phyloP scores from a whole-genome alignment of 306 rosid genomes.

The Styphnolobium japonicum region DNA sequence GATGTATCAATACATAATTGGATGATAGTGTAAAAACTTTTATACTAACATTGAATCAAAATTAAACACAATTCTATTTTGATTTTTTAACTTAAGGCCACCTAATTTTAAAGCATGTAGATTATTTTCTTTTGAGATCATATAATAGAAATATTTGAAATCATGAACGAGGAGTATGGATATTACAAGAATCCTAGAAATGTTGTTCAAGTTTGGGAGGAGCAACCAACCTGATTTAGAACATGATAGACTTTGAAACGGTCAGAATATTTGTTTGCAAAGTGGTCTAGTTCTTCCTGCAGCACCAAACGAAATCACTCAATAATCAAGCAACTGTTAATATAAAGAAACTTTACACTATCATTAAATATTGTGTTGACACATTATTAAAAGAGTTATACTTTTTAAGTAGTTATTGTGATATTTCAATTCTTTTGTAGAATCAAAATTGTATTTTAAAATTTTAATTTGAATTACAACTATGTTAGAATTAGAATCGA shows the following conservation, averaged over 20 bases:
- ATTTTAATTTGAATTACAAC: no score
- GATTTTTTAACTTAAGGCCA: background rate
- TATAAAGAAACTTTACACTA: no score
- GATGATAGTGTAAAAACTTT: no score
- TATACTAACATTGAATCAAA: no score
- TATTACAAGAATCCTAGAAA: background rate
- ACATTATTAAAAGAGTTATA: no score
- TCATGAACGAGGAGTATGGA: background rate
- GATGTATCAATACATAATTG: no score
- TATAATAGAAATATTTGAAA: background rate
- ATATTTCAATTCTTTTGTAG: no score
- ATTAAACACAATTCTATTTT: no score
- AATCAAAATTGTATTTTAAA: no score
- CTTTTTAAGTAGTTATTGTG: no score
- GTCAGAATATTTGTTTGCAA: slow-evolving; percentile 24
- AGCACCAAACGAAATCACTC: background rate
- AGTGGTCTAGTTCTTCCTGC: slow-evolving; percentile 49
- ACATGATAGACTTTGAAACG: slow-evolving; percentile 46
- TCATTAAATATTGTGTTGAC: no score
- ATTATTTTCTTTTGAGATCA: background rate
- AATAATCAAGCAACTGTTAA: background rate
- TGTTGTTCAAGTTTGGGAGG: background rate
- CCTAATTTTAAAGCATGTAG: background rate
- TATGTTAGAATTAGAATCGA: no score
- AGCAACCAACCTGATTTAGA: slow-evolving; percentile 41